phyloP scores from a whole-genome alignment of 176 grass and related monocot species.

The Bolboschoenus planiculmis region DNA sequence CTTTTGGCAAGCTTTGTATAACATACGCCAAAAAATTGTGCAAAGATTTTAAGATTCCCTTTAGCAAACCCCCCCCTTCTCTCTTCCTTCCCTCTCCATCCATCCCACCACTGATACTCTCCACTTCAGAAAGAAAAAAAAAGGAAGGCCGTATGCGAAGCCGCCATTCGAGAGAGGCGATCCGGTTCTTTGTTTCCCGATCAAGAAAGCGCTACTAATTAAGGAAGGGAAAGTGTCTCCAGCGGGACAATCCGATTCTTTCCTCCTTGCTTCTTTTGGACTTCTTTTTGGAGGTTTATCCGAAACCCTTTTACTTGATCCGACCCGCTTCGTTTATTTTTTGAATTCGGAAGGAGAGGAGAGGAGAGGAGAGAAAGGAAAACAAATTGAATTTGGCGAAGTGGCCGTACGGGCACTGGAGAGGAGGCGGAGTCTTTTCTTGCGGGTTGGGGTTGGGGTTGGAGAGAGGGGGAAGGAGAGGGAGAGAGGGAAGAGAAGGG shows the following conservation, averaged over 20 bases:
- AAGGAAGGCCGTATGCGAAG: not conserved
- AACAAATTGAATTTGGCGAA: not conserved
- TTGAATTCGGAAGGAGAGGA: not conserved
- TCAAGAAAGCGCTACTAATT: not conserved
- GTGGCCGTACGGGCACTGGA: not conserved
- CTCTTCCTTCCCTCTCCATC: not conserved
- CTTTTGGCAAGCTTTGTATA: not conserved
- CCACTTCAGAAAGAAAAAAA: not conserved
- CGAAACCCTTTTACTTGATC: not conserved
- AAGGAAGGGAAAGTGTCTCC: not conserved
- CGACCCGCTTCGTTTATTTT: not conserved
- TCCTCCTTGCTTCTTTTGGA: constrained; percentile 1
- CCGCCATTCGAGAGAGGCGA: not conserved
- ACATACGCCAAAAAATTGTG: not conserved
- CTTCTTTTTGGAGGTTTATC: not conserved
- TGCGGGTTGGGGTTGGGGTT: not conserved
- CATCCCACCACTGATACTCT: not conserved
- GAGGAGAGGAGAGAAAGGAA: not conserved
- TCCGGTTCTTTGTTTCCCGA: constrained; percentile 8
- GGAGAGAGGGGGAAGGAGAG: not conserved
- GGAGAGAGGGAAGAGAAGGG: not conserved
- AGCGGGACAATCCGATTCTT: not conserved
- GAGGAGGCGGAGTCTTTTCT: constrained; percentile 3
- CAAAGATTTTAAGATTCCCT: constrained; percentile 10
- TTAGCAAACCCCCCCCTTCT: not conserved